Evolutionary conservation across 768 basidiomycete species (phyloP).

Genomic region (Auricularia sp.): DNA sequence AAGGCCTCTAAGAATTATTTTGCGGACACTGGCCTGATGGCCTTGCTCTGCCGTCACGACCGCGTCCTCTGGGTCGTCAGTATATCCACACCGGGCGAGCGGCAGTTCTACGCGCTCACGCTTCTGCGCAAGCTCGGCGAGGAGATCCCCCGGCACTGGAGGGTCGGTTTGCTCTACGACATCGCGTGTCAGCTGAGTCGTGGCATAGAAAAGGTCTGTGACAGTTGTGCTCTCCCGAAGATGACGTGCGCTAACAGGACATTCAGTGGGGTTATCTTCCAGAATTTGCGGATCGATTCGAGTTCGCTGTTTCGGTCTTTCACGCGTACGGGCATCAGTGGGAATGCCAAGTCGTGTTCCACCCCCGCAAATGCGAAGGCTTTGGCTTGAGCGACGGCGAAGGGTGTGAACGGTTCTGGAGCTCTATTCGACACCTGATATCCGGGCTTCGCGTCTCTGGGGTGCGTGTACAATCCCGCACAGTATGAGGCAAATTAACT

Average conservation of each 20-base stretch:
- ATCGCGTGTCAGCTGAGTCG: slow-evolving; percentile 28
- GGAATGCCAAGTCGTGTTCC: slow-evolving; percentile 27
- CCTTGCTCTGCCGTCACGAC: slow-evolving; percentile 13
- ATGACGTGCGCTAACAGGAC: not conserved
- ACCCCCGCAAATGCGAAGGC: slow-evolving; percentile 20
- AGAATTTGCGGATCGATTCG: slow-evolving; percentile 13
- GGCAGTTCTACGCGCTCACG: slow-evolving; percentile 29
- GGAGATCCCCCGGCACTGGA: slow-evolving; percentile 19
- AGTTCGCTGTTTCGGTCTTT: slow-evolving; percentile 26
- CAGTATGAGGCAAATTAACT: not conserved
- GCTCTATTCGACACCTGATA: slow-evolving; percentile 24
- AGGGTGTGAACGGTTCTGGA: slow-evolving; percentile 26
- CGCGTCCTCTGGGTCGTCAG: slow-evolving; percentile 25
- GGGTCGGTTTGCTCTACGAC: slow-evolving; percentile 19
- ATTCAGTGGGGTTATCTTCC: slow-evolving; percentile 6
- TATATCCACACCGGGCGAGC: slow-evolving; percentile 28
- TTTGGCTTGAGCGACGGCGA: slow-evolving; percentile 27
- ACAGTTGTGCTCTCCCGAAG: not conserved
- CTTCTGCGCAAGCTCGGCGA: slow-evolving; percentile 22
- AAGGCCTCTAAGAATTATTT: slow-evolving; percentile 15
- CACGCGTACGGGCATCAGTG: slow-evolving; percentile 31
- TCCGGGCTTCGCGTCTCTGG: slow-evolving; percentile 20
- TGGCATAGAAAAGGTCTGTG: slow-evolving; percentile 13
- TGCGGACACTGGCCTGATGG: slow-evolving; percentile 13
- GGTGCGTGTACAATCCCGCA: slow-evolving; percentile 14